Evolutionary conservation across 148 eudicot genomes (phyloP).

Genomic region (Rhododendron griersonianum): DNA sequence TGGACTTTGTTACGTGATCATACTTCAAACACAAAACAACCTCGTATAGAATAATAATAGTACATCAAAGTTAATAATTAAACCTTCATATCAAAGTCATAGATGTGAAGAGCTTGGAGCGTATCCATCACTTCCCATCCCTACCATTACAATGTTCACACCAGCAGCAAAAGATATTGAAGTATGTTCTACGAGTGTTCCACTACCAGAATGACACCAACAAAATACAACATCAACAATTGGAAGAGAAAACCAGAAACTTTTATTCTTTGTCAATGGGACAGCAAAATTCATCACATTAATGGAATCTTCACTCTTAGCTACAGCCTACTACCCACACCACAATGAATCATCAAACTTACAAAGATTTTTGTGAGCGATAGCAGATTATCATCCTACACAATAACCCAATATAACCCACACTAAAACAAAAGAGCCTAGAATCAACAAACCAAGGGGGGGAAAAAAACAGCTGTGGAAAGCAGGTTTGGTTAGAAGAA

Average conservation of each 20-base stretch:
- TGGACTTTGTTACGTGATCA: not conserved
- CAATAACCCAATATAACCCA: slow-evolving; percentile 26
- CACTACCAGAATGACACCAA: not conserved
- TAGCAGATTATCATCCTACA: slow-evolving; percentile 30
- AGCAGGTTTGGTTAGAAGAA: slow-evolving; percentile 43
- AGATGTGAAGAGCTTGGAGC: not conserved
- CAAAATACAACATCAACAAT: not conserved
- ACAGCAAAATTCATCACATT: slow-evolving; percentile 19
- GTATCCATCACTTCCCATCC: not conserved
- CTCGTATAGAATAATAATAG: not conserved
- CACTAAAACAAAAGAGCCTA: slow-evolving; percentile 21
- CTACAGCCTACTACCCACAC: slow-evolving; percentile 20
- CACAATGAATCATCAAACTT: slow-evolving; percentile 17
- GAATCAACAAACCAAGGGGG: slow-evolving; percentile 14
- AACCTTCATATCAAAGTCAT: not conserved
- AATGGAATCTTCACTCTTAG: not conserved
- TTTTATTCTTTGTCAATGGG: slow-evolving; percentile 21
- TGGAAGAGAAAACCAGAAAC: not conserved
- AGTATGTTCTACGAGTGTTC: not conserved
- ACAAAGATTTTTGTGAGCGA: slow-evolving; percentile 13
- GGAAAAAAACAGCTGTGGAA: slow-evolving; percentile 28
- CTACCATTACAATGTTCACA: not conserved
- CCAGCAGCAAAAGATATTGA: not conserved
- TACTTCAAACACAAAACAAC: not conserved
- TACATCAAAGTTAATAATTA: not conserved